phyloP scores from a whole-genome alignment of 306 rosid species.

The Dalbergia oliveri region DNA sequence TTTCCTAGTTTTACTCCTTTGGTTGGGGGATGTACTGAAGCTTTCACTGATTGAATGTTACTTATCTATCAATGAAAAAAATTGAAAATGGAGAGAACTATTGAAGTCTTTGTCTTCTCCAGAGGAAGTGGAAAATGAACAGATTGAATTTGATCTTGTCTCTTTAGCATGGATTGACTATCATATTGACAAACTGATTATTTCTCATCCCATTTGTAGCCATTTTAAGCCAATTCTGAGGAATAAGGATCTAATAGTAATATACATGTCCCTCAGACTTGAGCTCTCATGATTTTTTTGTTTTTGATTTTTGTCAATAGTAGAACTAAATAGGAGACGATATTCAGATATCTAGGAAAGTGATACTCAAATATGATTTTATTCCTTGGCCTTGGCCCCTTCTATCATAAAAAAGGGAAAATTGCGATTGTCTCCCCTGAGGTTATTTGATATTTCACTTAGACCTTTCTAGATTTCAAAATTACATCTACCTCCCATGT shows the following conservation, averaged over 20 bases:
- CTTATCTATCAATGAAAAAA: not conserved
- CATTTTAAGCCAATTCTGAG: not conserved
- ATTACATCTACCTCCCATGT: no score
- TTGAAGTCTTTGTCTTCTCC: not conserved
- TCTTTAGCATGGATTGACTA: not conserved
- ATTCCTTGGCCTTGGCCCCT: not conserved
- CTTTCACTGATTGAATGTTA: not conserved
- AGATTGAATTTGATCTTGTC: constrained; percentile 8
- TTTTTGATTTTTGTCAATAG: not conserved
- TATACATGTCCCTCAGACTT: not conserved
- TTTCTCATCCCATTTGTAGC: constrained; percentile 11
- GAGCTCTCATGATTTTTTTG: not conserved
- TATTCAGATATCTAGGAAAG: constrained; percentile 2
- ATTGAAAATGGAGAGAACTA: constrained; percentile 29
- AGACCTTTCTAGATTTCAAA: no score
- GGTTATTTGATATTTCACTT: no score
- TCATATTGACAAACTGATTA: constrained; percentile 6
- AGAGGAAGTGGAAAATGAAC: constrained; percentile 11
- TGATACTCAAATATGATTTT: constrained; percentile 10
- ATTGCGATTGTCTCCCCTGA: no score
- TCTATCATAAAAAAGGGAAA: not conserved
- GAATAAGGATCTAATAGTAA: not conserved
- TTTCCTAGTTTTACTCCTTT: constrained; percentile 10
- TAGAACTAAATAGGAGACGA: constrained; percentile 9
- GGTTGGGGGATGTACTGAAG: constrained; percentile 20